Evolutionary conservation across 2,329 filamentous ascomycete species (phyloP), one percentile per base, ranked within the genome.

Genomic region (Pseudogymnoascus destructans): DNA sequence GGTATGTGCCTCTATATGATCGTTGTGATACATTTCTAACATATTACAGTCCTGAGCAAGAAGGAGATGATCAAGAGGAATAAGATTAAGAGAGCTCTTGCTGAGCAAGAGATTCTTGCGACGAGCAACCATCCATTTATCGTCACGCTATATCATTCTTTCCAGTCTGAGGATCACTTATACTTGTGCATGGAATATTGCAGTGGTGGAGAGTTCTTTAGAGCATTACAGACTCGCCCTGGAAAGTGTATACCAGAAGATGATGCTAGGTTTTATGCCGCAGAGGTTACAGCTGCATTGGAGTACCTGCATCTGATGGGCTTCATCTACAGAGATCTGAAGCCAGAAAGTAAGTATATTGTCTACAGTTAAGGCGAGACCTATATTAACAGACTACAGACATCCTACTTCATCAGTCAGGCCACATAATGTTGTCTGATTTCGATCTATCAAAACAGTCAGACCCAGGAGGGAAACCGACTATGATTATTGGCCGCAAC

Each of bases 101-200:
- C 93, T 35, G 93, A 98, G 74, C 93, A 97, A 71, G 93, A 98
- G 72, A 98, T 98, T 64, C 77, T 98, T 58, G 93, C 93, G 7
- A 98, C 93, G 40, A 97, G 92, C 77, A 98, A 98, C 67, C 93
- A 98, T 68, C 93, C 93, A 0, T 98, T 98, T 72, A 98, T 98
- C 69, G 93, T 98, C 62, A 98, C 93, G 0, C 78, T 98, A 2
- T 98, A 97, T 71, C 93, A 98, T 74, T 97, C 92, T 0, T 98
- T 98, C 78, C 93, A 98, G 72, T 98, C 93, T 1, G 93, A 98
- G 71, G 93, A 98, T 65, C 91, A 97, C 73, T 79, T 98, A 40
- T 98, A 98, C 70, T 79, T 98, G n/a, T 98, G 93, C 72, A 98
- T 98, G 93, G 93, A 98, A 73, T 98, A 98, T 71, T 98, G 93